Percentiles rank a stretch among this genome's conserved stretches.
Evolutionary conservation across 345 rosid genomes (phyloP).

Genomic region (Kernera saxatilis): DNA sequence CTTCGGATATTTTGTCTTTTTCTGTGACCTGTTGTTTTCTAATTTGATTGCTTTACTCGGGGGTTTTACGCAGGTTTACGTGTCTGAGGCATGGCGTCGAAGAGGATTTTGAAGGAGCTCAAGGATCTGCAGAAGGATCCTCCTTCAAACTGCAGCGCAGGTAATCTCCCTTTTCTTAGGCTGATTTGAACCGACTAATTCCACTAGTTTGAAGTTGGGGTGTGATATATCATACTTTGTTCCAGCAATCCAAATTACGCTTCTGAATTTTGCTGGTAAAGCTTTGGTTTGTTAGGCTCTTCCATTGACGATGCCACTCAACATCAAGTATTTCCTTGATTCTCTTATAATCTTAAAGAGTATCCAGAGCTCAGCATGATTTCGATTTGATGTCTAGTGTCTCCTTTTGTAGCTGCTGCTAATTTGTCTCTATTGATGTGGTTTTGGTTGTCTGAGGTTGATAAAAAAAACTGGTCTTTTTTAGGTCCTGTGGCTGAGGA

Average conservation of each 20-base stretch:
- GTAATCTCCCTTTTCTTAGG: not conserved
- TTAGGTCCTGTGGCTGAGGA: conserved; percentile 53
- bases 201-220: not conserved
- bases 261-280: not conserved
- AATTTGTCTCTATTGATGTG: not conserved
- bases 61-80: not conserved
- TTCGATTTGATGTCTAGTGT: not conserved
- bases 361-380: not conserved
- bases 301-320: no score
- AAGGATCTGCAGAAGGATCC: conserved; percentile 47
- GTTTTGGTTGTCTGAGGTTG: not conserved
- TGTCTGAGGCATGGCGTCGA: conserved; percentile 35
- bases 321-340: not conserved
- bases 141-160: conserved; percentile 52
- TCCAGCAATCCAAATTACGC: not conserved
- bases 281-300: not conserved
- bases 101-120: conserved; percentile 36
- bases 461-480: not conserved
- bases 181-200: not conserved
- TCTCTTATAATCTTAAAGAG: not conserved
- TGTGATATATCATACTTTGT: not conserved
- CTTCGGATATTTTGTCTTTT: not conserved
- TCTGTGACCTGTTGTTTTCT: not conserved
- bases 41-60: not conserved
- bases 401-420: not conserved